Conservation (phyloP, 345 rosid genomes). For the Moricandia moricandioides region DNA sequence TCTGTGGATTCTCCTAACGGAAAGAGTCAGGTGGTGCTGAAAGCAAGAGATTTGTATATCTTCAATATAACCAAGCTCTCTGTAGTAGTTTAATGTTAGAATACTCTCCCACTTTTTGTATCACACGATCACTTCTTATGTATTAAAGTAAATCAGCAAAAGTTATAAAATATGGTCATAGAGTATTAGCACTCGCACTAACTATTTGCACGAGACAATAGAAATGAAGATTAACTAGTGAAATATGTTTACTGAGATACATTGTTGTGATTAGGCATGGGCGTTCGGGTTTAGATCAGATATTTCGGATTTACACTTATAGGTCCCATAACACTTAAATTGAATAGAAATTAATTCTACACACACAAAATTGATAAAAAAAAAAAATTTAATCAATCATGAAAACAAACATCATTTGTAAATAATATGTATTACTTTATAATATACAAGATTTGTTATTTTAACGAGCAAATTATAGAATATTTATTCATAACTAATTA, state of each 20-base stretch:
- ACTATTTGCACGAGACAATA: not conserved
- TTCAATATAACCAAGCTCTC: slow-evolving; percentile 15
- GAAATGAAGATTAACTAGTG: not conserved
- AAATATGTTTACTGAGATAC: not conserved
- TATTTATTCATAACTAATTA: too few relatives aligned
- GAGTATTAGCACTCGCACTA: not conserved
- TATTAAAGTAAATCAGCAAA: not conserved
- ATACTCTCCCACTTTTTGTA: slow-evolving; percentile 8
- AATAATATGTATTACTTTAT: too few relatives aligned
- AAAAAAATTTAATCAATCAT: too few relatives aligned
- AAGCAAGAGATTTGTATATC: slow-evolving; percentile 32
- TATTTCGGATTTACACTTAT: too few relatives aligned
- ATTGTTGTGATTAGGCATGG: too few relatives aligned
- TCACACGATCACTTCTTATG: not conserved
- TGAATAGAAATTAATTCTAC: too few relatives aligned
- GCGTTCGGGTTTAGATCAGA: too few relatives aligned
- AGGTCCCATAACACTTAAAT: too few relatives aligned
- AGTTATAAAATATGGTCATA: not conserved
- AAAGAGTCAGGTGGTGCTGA: slow-evolving; percentile 32
- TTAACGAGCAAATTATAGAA: too few relatives aligned
- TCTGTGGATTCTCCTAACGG: slow-evolving; percentile 26
- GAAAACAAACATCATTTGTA: too few relatives aligned
- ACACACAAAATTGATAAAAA: too few relatives aligned
- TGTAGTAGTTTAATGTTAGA: not conserved
- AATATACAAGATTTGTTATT: too few relatives aligned